Conservation (phyloP, 441 rosid species). For the Daphne laureola region DNA sequence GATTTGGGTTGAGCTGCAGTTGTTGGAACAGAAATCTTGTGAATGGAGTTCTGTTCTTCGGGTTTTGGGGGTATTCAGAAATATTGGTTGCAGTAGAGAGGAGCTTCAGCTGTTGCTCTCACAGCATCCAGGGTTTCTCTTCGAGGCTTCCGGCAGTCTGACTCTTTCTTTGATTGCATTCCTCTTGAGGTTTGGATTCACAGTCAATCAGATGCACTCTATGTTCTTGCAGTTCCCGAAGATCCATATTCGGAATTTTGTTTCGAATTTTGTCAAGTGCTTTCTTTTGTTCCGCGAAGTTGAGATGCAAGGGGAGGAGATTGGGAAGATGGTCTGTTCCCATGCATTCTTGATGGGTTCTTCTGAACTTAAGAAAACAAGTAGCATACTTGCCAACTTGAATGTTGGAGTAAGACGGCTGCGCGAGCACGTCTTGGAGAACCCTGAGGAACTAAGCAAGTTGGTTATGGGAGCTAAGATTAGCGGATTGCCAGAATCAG, state of each 20-base stretch:
- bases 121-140: conserved; percentile 41
- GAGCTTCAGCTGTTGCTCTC: conserved; percentile 34
- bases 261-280: conserved; percentile 50
- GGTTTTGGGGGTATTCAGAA: conserved; percentile 35
- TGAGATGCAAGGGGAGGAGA: conserved; percentile 49
- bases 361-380: conserved; percentile 47
- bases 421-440: conserved; percentile 44
- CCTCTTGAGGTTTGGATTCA: conserved; percentile 46
- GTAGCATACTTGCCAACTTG: conserved; percentile 36
- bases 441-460: conserved; percentile 57
- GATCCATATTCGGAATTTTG: conserved; percentile 28
- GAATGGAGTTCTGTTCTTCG: conserved; percentile 50
- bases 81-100: conserved; percentile 23
- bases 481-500: conserved; percentile 25
- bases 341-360: conserved; percentile 42
- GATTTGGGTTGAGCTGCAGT: conserved; percentile 38
- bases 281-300: conserved; percentile 44
- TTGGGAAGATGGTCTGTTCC: conserved; percentile 33
- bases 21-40: conserved; percentile 29
- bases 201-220: conserved; percentile 28
- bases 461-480: conserved; percentile 42
- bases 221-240: conserved; percentile 45
- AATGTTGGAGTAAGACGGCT: conserved; percentile 55
- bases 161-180: conserved; percentile 38
- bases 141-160: conserved; percentile 49